Evolutionary conservation across 148 eudicot species (phyloP), one percentile per base, ranked within the genome.

Genomic region (Gaultheria prostrata): DNA sequence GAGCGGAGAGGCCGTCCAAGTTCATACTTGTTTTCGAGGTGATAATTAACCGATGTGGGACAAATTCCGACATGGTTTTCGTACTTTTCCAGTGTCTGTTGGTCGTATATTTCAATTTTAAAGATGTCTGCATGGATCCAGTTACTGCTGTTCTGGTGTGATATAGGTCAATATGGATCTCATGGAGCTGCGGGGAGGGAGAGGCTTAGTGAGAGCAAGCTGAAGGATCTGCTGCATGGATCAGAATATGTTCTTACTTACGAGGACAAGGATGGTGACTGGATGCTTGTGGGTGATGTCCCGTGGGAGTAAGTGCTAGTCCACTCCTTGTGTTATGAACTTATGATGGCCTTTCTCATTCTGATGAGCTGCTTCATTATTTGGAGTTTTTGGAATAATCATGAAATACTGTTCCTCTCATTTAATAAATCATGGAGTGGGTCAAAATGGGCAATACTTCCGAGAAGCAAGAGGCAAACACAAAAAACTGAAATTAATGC

Each of bases 221-320:
- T 89, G 83, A 86, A 86, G 78, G 90, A 88, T 86, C 70, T 84
- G 76, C 71, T 88, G n/a, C 85, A 85, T 83, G 90, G 87, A 53
- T 90, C 89, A n/a, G 89, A 88, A 71, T 86, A 90, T 80, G 92
- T 88, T 51, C 84, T 90, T 81, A 88, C 90, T 18, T 90, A 90
- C 35, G 90, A 88, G 87, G 89, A 90, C 84, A 90, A 86, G 80
- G 90, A 90, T 83, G 85, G 84, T 57, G 90, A 90, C 79, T 88
- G 86, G 89, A 86, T 90, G 90, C 87, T 88, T 77, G 86, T 89
- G 74, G 89, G 89, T 74, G 89, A 87, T 85, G 90, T 88, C 51
- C 90, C 90, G 9, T 90, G 90, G 92, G 89, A 87, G 89, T 85
- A 90, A 88, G 90, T 83, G 67, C 73, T 43, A 28, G 48, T 70